Base-by-base conservation (phyloP, 1,284 basidiomycete genomes). In the Leccinum pachyderme region DNA sequence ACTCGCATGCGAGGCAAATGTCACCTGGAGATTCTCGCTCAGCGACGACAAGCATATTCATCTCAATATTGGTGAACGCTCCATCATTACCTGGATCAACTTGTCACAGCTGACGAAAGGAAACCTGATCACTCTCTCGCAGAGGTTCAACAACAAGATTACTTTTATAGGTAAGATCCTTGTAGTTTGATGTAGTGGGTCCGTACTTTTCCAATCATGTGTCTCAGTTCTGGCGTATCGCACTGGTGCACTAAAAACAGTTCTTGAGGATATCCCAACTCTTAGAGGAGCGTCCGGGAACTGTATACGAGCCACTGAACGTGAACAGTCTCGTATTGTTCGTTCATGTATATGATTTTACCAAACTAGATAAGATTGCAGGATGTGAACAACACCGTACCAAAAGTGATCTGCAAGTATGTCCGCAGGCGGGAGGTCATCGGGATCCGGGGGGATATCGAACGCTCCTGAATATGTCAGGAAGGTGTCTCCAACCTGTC, bases 251-350 rank as follows among this genome's bases (percentile, higher is more conserved):
- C 78, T 4, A 86, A 67, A 62, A 86, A 89, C 0, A 91, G 65
- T 60, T 91, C 87, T 54, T 83, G 83, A 0, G 80, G 72, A 57
- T 86, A 72, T 0, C 78, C 79, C 8, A 89, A 67, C 55, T 87
- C 82, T 31, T 77, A 71, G 27, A 89, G 64, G 28, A 81, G 67
- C 0, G 82, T 84, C 55, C 81, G 77, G 0, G 80, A 79, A 0
- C 81, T 79, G 61, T 89, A 87, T 49, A 86, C 78, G 31, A 86
- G 80, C 86, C 87, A 91, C 41, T 83, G 85, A 5, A 87, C 68
- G 67, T 91, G 89, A 0, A 78, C 76, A 2, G 59, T 67, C 52
- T 76, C 65, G 1, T 70, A 52, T 32, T 78, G 73, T 25, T 69
- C 65, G 24, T 79, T 67, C 49, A 88, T 78, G 51, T 75, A 79